Base-by-base conservation (phyloP, 768 basidiomycete species). In the Tylopilus balloui region DNA sequence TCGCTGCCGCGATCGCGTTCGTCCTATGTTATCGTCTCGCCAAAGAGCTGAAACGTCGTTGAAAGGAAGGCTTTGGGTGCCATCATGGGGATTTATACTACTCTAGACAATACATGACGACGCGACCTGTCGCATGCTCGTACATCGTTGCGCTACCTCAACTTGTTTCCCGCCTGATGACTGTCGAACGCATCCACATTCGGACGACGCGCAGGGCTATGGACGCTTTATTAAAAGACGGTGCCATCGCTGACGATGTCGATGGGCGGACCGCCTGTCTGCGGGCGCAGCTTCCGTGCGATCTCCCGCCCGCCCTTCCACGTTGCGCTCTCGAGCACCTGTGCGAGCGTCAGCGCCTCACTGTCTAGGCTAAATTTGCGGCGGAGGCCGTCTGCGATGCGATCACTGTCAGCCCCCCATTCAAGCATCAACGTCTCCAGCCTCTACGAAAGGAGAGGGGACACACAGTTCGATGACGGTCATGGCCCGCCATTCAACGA, bases 231-330 rank as follows among this genome's bases (percentile, higher is more conserved):
- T 20, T 42, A 48, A 35, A 48, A 49, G 17, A 49, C 42, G 25
- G 48, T 49, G 4, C 48, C 48, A 13, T 49, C 89, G 51, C 88
- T 90, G 51, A 83, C 77, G 49, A 92, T 90, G 51, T 89, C 88
- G 58, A 92, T 88, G 1, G 89, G 89, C 0, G 90, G 91, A 1
- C 92, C 92, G 7, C 87, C 83, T 0, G 80, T 83, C 36, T 75
- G 71, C 0, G 84, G 86, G 5, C 94, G 71, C 64, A 79, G 83
- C 64, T 74, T 67, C 64, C 83, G 87, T 3, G 95, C 95, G 32
- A 97, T 89, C 69, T 95, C 92, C 4, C 95, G 74, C 4, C 95
- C 95, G 1, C 92, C 92, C 62, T 94, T 95, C 95, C 95, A 99
- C 0, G 93, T 98, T 2, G 93, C 94, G 43, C 85, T 84, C 69